phyloP scores from a whole-genome alignment of 2,329 filamentous ascomycete species.

The Colletotrichum sp. region DNA sequence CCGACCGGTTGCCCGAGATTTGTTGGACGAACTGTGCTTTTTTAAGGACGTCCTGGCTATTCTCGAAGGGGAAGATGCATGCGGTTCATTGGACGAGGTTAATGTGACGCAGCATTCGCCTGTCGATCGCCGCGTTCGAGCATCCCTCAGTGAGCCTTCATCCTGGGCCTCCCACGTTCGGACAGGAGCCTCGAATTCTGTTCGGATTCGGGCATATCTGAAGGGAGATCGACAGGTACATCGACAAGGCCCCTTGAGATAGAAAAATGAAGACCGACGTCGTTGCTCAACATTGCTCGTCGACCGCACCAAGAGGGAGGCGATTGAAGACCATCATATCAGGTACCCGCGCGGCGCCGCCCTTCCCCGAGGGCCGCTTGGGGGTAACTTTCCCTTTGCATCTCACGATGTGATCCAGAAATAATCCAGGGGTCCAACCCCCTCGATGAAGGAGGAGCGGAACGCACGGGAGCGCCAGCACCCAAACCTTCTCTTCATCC shows the following conservation, averaged over 20 bases:
- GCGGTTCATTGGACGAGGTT: background rate
- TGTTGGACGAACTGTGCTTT: background rate
- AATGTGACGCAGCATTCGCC: background rate
- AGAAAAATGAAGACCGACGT: background rate
- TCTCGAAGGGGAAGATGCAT: background rate
- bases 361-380: background rate
- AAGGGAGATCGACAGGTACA: conserved; percentile 19
- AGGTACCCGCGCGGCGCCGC: background rate
- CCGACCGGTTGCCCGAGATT: background rate
- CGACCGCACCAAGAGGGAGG: background rate
- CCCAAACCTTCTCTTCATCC: conserved; percentile 5
- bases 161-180: conserved; percentile 1
- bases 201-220: background rate
- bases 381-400: background rate
- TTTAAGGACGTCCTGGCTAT: background rate
- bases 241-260: background rate
- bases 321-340: background rate
- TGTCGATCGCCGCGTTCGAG: conserved; percentile 17
- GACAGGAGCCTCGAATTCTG: background rate
- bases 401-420: background rate
- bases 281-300: background rate
- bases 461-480: conserved; percentile 18
- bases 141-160: background rate
- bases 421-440: conserved; percentile 15
- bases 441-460: conserved; percentile 15